Conservation (phyloP, 352 stramenopile genomes). For the Saprolegnia parasitica region DNA sequence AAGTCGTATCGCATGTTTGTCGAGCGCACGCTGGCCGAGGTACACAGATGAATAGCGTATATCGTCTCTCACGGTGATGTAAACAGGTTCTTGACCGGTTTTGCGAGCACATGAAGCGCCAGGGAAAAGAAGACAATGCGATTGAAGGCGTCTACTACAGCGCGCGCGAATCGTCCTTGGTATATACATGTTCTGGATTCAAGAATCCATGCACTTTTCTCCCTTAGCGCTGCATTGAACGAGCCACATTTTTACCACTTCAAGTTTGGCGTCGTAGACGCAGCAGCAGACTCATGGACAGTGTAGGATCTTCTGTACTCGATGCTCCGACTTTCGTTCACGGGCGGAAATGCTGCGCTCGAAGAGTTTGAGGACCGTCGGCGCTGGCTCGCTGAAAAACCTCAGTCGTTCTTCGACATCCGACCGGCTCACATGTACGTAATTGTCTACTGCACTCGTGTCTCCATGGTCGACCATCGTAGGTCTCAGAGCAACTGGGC, state of each 20-base stretch:
- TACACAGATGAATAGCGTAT: conserved; percentile 19
- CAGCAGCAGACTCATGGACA: background rate
- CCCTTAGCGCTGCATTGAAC: conserved; percentile 44
- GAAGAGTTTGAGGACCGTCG: conserved; percentile 49
- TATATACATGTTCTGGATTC: background rate
- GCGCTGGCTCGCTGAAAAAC: conserved; percentile 38
- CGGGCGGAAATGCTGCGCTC: conserved; percentile 39
- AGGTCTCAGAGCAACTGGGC: conserved; percentile 54
- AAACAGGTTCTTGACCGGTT: conserved; percentile 22
- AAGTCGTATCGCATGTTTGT: conserved; percentile 76
- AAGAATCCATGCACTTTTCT: background rate
- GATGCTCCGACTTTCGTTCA: conserved; percentile 38
- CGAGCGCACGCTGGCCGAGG: conserved; percentile 48
- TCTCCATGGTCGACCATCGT: background rate
- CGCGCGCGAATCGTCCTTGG: conserved; percentile 12
- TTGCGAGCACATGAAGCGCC: conserved; percentile 20
- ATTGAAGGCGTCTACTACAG: conserved; percentile 19
- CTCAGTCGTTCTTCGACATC: conserved; percentile 63
- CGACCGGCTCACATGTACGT: conserved; percentile 35
- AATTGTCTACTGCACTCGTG: background rate
- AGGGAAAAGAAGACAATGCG: conserved; percentile 1
- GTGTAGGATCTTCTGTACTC: conserved; percentile 50
- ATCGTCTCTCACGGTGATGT: background rate
- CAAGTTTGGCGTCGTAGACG: conserved; percentile 30
- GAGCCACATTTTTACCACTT: conserved; percentile 57